A percentile compares a stretch with the other conserved stretches of the same genome.
Conservation (phyloP, 306 rosid genomes). For the Malus sylvestris region DNA sequence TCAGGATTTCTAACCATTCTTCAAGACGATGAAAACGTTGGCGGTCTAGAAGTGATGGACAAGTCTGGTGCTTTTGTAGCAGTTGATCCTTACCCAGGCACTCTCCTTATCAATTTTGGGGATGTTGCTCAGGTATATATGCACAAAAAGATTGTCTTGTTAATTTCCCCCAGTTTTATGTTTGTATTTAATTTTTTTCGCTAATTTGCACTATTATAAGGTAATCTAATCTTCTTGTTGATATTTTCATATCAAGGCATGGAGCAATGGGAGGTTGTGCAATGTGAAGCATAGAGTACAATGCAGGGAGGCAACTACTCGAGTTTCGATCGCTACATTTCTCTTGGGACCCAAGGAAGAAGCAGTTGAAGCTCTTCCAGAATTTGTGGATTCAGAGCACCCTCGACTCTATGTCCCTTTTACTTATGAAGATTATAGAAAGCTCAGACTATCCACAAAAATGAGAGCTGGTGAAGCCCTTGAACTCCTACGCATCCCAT, state of each 20-base stretch:
- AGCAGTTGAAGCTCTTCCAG: slow-evolving; percentile 37
- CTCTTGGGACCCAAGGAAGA: slow-evolving; percentile 40
- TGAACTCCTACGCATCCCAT: slow-evolving; percentile 8
- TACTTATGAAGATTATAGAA: slow-evolving; percentile 32
- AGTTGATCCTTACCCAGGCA: slow-evolving; percentile 37
- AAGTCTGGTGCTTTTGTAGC: slow-evolving; percentile 25
- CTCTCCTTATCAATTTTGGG: slow-evolving; percentile 45
- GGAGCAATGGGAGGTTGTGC: slow-evolving; percentile 67
- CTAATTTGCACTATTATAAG: no score
- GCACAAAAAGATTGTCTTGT: no score
- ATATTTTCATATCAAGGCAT: slow-evolving; percentile 4
- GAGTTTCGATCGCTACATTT: slow-evolving; percentile 40
- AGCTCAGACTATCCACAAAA: slow-evolving; percentile 21
- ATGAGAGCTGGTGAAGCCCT: slow-evolving; percentile 45
- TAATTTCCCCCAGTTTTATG: no score
- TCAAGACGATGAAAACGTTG: slow-evolving; percentile 63
- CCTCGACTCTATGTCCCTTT: slow-evolving; percentile 33
- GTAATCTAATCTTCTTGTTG: no score
- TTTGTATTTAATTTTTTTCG: no score
- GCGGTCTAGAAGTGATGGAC: slow-evolving; percentile 53
- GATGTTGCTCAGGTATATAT: slow-evolving; percentile 36
- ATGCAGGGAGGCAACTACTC: slow-evolving; percentile 38
- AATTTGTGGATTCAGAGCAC: slow-evolving; percentile 37
- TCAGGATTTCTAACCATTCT: slow-evolving; percentile 50
- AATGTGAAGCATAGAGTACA: slow-evolving; percentile 49